These are phyloP conservation scores for Chalciporus pseudorubinellus DNA, from an alignment of 768 basidiomycete genomes.

Conservation along the genomic window DNA sequence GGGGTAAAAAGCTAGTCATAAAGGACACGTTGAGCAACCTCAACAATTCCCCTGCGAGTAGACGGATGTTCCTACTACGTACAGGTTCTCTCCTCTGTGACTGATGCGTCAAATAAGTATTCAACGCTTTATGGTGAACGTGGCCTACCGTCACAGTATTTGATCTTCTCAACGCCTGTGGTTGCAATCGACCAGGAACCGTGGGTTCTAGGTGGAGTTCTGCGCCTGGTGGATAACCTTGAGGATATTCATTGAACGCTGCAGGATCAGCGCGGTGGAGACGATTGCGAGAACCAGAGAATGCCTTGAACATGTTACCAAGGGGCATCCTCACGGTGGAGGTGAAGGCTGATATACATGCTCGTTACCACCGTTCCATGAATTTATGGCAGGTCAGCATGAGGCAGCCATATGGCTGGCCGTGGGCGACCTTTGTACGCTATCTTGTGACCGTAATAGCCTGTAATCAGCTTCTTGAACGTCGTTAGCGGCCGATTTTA, in stretches of 20 bases:
- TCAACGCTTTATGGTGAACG: background rate
- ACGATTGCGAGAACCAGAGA: slow-evolving; percentile 34
- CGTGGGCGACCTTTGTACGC: slow-evolving; percentile 11
- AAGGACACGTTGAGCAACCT: slow-evolving; percentile 8
- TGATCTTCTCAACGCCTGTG: slow-evolving; percentile 25
- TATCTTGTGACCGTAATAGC: background rate
- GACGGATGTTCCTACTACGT: slow-evolving; percentile 8
- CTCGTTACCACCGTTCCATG: slow-evolving; percentile 8
- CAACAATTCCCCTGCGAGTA: background rate
- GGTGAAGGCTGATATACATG: slow-evolving; percentile 17
- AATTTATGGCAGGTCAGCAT: slow-evolving; percentile 30
- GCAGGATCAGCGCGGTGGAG: slow-evolving; percentile 24
- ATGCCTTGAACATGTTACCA: slow-evolving; percentile 38
- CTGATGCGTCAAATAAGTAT: slow-evolving; percentile 12
- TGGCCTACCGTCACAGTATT: slow-evolving; percentile 24
- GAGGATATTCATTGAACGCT: slow-evolving; percentile 26
- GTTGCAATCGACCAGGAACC: slow-evolving; percentile 17
- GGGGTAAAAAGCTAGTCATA: slow-evolving; percentile 30
- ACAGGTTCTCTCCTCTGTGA: slow-evolving; percentile 33
- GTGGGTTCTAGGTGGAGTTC: slow-evolving; percentile 25
- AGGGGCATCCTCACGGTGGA: slow-evolving; percentile 33
- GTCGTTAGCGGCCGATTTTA: background rate
- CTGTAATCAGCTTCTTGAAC: slow-evolving; percentile 2
- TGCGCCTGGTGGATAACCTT: slow-evolving; percentile 26
- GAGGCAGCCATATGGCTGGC: slow-evolving; percentile 36